Conservation (phyloP, 441 rosid species). For the Melastoma candidum region DNA sequence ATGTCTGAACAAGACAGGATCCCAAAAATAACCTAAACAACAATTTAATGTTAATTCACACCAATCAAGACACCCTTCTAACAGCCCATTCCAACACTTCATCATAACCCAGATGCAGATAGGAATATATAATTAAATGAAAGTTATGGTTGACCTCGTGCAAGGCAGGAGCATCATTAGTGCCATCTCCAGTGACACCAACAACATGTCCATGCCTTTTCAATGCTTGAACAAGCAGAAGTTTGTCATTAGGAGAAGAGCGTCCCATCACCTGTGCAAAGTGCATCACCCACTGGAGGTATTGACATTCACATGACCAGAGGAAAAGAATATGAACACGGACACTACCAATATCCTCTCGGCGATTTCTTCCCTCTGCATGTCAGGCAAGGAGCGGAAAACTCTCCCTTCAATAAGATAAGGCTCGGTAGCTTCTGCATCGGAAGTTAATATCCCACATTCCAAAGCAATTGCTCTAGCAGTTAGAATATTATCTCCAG, state of each 20-base stretch:
- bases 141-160: conserved; percentile 56
- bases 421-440: conserved; percentile 54
- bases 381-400: conserved; percentile 53
- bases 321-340: too few relatives aligned
- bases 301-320: too few relatives aligned
- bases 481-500: conserved; percentile 91
- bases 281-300: too few relatives aligned
- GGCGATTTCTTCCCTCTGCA: conserved; percentile 49
- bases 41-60: too few relatives aligned
- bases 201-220: conserved; percentile 74
- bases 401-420: conserved; percentile 73
- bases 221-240: conserved; percentile 87
- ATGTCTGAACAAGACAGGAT: too few relatives aligned
- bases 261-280: conserved; percentile 79
- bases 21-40: too few relatives aligned
- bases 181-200: conserved; percentile 97
- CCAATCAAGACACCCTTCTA: too few relatives aligned
- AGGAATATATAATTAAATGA: conserved; percentile 5
- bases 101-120: too few relatives aligned
- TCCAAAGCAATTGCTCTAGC: conserved; percentile 96
- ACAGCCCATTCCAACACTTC: too few relatives aligned
- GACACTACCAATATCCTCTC: conserved; percentile 59
- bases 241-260: conserved; percentile 93
- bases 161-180: conserved; percentile 97
- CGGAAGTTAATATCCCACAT: conserved; percentile 68